A percentile compares a stretch with the other conserved stretches of the same genome.
These are phyloP conservation scores for Tylopilus sp. DNA, from an alignment of 1,284 basidiomycete genomes.

Conservation along the genomic window DNA sequence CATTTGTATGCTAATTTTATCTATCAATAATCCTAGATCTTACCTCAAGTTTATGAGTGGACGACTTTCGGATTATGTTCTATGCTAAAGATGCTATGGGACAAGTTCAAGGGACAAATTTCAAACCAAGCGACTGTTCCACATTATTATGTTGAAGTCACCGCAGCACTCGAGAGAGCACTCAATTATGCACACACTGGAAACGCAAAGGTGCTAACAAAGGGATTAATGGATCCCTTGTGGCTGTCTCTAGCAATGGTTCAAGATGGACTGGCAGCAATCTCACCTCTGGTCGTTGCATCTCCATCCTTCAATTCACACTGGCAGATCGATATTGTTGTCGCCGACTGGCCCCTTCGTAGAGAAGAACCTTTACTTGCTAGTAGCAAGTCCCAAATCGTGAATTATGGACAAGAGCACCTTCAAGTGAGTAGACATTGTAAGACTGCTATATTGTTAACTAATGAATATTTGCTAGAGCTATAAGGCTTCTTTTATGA, in stretches of 20 bases:
- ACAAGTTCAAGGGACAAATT: background rate
- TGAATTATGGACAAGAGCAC: too few relatives aligned
- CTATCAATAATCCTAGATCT: background rate
- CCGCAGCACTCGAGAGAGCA: conserved; percentile 5
- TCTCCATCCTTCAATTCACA: background rate
- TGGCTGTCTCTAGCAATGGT: conserved; percentile 7
- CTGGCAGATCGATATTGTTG: background rate
- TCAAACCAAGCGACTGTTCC: background rate
- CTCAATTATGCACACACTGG: conserved; percentile 16
- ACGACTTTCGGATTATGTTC: conserved; percentile 6
- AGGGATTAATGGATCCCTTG: conserved; percentile 15
- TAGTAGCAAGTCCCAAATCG: too few relatives aligned
- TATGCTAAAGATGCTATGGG: conserved; percentile 3
- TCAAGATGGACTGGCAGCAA: conserved; percentile 6
- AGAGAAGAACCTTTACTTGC: background rate
- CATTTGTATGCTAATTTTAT: too few relatives aligned
- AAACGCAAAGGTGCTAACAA: conserved; percentile 9
- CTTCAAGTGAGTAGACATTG: too few relatives aligned
- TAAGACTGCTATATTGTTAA: too few relatives aligned
- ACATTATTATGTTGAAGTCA: conserved; percentile 10
- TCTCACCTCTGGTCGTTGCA: background rate
- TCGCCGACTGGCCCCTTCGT: background rate
- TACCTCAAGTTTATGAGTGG: conserved; percentile 10
- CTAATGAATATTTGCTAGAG: too few relatives aligned
- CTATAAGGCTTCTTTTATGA: background rate